Base-by-base conservation (phyloP, 1,284 basidiomycete genomes). In the Sanghuangporus weigelae region DNA sequence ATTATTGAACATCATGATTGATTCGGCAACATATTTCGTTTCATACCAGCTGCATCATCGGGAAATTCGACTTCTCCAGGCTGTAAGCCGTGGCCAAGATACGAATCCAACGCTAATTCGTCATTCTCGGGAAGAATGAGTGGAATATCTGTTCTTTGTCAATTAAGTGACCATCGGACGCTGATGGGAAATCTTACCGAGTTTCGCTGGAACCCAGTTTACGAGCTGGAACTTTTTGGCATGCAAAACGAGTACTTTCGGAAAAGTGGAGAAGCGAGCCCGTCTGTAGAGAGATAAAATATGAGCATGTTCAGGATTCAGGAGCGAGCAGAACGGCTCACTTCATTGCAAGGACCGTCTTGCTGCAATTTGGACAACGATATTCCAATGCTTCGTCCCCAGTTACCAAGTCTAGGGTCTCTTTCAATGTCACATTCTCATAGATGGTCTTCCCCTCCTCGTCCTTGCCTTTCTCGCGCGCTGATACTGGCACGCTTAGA, bases 121-220 rank as follows among this genome's bases (percentile, higher is more conserved):
- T 92, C 86, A 7, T 81, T 78, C 7, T 79, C 69, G 0, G 91
- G 89, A 0, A 98, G 78, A n/a, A 85, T 74, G 23, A 98, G 77
- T 0, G 95, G 95, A 31, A 99, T 92, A 68, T 97, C 93, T 95
- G 58, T 12, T 21, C 8, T 11, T 40, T 55, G 23, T 53, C 31
- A 23, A 1, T 1, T 10, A n/a, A 19, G 58, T 14, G 7, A 57
- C 3, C 26, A 55, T n/a, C 5, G 14, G 11, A 5, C 10, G 6
- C 7, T 21, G 39, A n/a, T 23, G 16, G 21, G 53, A 26, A 14
- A 54, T 54, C 44, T 46, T 16, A 93, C 93, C 92, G 40, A 98
- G 84, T 75, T 99, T 99, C 5, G 91, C 85, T 0, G 97, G 96
- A 3, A 99, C 94, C 96, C 96, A 99, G 71, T 96, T 96, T 60